Evolutionary conservation across 2,329 filamentous ascomycete species (phyloP), one percentile per base, ranked within the genome.

Genomic region (Hymenotorrendiella dingleyae): DNA sequence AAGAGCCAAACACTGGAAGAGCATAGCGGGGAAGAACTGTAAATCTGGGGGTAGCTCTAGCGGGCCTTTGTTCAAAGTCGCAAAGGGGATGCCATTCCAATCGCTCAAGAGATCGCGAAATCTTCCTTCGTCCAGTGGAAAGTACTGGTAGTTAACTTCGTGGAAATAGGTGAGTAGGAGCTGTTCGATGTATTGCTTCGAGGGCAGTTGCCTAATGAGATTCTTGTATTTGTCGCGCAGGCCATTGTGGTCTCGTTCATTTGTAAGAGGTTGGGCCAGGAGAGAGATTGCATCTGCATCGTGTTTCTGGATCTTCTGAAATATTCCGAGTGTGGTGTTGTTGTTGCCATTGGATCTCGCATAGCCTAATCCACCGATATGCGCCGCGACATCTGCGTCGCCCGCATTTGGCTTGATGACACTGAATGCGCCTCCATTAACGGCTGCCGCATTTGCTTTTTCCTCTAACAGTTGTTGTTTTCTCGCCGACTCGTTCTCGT

Each of bases 141-240:
- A 72, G 58, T 82, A 81, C 43, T 76, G 71, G 67, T 71, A 76
- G 57, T 81, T 80, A 55, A 78, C 70, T 41, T 78, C 68, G n/a
- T 58, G 56, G 46, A 82, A 73, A 57, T 73, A 82, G 7, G 76
- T 65, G 11, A 64, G 64, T 11, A 76, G 62, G 7, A 82, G 70
- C 48, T 69, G 68, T 49, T 78, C 74, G 36, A 79, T 69, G 54
- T 74, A 73, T 19, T 63, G 62, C 45, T 70, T 68, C 5, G 75
- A 67, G 0, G 78, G 78, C 4, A 82, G 62, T 52, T 78, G 74
- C 17, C 76, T 69, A 37, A 80, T 70, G 14, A 80, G 61, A 19
- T 67, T 66, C 61, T 76, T 78, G 63, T 80, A 82, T 48, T 73
- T 73, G 57, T 79, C 74, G 42, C 70, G 68, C 36, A 71, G 58